Evolutionary conservation across 2,329 filamentous ascomycete species (phyloP).

Genomic region (Acrodontium crateriforme): DNA sequence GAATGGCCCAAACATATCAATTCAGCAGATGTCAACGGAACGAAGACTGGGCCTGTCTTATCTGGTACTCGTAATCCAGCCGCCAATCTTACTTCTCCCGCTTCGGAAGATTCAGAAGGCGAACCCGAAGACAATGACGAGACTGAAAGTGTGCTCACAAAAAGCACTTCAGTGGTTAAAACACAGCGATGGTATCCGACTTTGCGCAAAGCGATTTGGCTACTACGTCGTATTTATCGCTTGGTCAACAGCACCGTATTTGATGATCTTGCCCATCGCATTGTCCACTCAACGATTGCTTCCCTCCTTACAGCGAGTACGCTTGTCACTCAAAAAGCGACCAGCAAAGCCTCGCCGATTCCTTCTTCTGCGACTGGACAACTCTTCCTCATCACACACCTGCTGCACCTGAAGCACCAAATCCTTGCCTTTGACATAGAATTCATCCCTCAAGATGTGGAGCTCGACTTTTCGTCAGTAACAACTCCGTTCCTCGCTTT

Average conservation of each 20-base stretch:
- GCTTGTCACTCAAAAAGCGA: constrained; percentile 46
- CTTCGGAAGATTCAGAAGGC: too few species aligned
- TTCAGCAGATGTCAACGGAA: constrained; percentile 12
- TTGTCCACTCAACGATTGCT: constrained; percentile 79
- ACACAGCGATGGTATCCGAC: constrained; percentile 47
- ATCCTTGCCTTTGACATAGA: constrained; percentile 93
- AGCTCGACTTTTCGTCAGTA: constrained; percentile 52
- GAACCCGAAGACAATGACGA: constrained; percentile 35
- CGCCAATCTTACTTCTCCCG: too few species aligned
- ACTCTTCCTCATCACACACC: constrained; percentile 86
- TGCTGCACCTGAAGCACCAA: constrained; percentile 90
- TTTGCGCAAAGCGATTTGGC: constrained; percentile 51
- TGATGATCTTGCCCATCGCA: constrained; percentile 60
- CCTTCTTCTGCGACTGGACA: constrained; percentile 67
- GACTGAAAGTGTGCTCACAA: constrained; percentile 29
- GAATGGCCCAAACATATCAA: constrained; percentile 42
- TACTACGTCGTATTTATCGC: constrained; percentile 55
- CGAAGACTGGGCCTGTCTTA: constrained; percentile 29
- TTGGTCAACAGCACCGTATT: constrained; percentile 57
- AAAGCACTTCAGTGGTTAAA: constrained; percentile 8
- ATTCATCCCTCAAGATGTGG: constrained; percentile 50
- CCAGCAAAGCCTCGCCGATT: constrained; percentile 37
- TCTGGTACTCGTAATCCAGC: constrained; percentile 38
- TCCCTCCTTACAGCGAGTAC: constrained; percentile 69
- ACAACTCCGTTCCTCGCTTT: constrained; percentile 55